Evolutionary conservation across 73 alveolate genomes (phyloP).

Genomic region (Paramecium biaurelia): DNA sequence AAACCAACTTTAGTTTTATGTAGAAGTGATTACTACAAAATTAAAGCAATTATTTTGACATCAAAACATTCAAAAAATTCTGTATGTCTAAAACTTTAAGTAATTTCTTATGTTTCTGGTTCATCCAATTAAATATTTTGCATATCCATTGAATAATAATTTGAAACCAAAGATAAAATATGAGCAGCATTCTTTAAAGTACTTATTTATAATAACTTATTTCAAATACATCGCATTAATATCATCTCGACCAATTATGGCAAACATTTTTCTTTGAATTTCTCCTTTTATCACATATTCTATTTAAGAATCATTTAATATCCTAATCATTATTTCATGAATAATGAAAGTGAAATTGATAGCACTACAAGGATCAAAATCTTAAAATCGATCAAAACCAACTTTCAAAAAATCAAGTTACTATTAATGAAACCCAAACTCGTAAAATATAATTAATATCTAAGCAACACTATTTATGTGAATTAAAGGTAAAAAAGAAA

Average conservation of each 20-base stretch:
- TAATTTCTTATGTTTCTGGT: not conserved
- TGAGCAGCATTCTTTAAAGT: conserved; percentile 42
- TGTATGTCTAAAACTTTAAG: not conserved
- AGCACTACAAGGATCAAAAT: conserved; percentile 20
- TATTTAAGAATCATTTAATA: not conserved
- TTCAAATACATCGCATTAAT: not conserved
- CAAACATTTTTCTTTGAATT: not conserved
- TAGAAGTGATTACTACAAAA: not conserved
- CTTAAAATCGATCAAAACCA: not conserved
- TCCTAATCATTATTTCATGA: conserved; percentile 39
- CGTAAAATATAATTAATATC: not conserved
- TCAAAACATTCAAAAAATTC: not conserved
- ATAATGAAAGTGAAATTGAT: conserved; percentile 15
- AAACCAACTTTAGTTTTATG: not conserved
- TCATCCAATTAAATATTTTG: conserved; percentile 32
- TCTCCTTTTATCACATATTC: conserved; percentile 15
- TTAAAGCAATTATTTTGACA: not conserved
- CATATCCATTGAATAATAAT: conserved; percentile 33
- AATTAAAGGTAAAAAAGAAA: not conserved
- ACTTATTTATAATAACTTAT: not conserved
- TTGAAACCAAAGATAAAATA: not conserved
- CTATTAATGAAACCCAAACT: not conserved
- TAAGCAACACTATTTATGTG: not conserved
- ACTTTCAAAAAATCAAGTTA: conserved; percentile 1
- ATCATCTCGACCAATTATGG: not conserved